Evolutionary conservation across 2,329 filamentous ascomycete genomes (phyloP).

Genomic region (Saccharata proteae): DNA sequence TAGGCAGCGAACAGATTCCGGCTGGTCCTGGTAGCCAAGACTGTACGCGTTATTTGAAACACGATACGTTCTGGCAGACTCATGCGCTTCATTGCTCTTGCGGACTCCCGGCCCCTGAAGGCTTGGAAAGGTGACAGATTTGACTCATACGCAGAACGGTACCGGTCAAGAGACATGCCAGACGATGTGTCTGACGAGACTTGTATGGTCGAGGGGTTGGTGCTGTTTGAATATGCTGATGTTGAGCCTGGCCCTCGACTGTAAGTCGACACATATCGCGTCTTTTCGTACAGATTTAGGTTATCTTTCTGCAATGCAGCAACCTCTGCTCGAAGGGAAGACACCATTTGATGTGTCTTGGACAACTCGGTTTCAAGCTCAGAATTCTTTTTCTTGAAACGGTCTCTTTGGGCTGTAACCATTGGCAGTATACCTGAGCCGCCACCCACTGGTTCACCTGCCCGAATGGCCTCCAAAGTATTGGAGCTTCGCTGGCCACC

Average conservation of each 20-base stretch:
- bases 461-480: constrained; percentile 47
- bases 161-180: constrained; percentile 65
- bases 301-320: constrained; percentile 93
- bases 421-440: constrained; percentile 89
- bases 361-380: constrained; percentile 86
- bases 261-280: constrained; percentile 89
- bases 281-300: constrained; percentile 92
- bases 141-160: constrained; percentile 84
- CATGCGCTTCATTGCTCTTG: constrained; percentile 86
- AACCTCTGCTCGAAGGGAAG: constrained; percentile 79
- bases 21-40: constrained; percentile 79
- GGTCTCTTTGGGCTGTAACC: constrained; percentile 94
- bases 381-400: constrained; percentile 91
- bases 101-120: constrained; percentile 86
- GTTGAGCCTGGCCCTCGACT: constrained; percentile 56
- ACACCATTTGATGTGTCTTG: constrained; percentile 69
- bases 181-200: constrained; percentile 48
- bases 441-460: constrained; percentile 57
- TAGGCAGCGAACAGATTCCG: constrained; percentile 90
- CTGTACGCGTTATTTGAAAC: constrained; percentile 81
- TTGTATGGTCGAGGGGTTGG: constrained; percentile 61
- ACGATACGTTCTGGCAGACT: constrained; percentile 80
- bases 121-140: constrained; percentile 93
- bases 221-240: constrained; percentile 43
- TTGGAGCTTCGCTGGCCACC: constrained; percentile 15